Percentiles rank a stretch among this genome's conserved stretches.
phyloP scores from a whole-genome alignment of 2,329 filamentous ascomycete genomes.

The Botrytis elliptica region DNA sequence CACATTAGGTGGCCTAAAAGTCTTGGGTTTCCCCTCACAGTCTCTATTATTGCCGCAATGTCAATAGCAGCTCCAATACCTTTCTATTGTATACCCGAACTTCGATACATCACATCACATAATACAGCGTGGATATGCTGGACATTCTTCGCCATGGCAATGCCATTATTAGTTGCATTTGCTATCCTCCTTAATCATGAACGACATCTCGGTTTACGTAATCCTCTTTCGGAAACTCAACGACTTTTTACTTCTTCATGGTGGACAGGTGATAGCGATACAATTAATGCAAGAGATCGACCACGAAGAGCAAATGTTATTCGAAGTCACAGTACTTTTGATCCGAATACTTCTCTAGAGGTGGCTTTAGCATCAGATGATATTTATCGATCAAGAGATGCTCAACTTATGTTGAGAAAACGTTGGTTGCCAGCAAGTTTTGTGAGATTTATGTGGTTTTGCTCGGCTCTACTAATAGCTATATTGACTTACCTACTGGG shows the following conservation, averaged over 20 bases:
- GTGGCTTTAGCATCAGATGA: slow-evolving; percentile 35
- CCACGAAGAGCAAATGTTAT: slow-evolving; percentile 41
- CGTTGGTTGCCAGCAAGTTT: slow-evolving; percentile 64
- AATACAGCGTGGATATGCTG: slow-evolving; percentile 69
- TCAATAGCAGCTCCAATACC: slow-evolving; percentile 60
- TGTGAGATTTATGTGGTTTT: slow-evolving; percentile 69
- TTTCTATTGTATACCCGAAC: slow-evolving; percentile 55
- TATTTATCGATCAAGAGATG: slow-evolving; percentile 23
- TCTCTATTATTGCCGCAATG: slow-evolving; percentile 59
- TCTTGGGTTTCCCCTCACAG: slow-evolving; percentile 63
- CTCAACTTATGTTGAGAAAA: slow-evolving; percentile 34
- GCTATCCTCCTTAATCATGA: slow-evolving; percentile 62
- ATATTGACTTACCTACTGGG: slow-evolving; percentile 66
- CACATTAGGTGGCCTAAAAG: slow-evolving; percentile 56
- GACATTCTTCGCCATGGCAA: slow-evolving; percentile 68
- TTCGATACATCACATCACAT: slow-evolving; percentile 55
- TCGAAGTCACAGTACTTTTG: slow-evolving; percentile 33
- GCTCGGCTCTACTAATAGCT: slow-evolving; percentile 59
- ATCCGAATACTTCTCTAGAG: slow-evolving; percentile 37
- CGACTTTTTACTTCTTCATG: slow-evolving; percentile 65
- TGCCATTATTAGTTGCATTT: slow-evolving; percentile 66
- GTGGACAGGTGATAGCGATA: slow-evolving; percentile 59
- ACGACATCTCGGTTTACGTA: slow-evolving; percentile 59
- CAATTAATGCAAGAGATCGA: slow-evolving; percentile 45
- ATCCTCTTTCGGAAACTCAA: slow-evolving; percentile 64